phyloP scores from a whole-genome alignment of 306 rosid species.

The Rosa multiflora region DNA sequence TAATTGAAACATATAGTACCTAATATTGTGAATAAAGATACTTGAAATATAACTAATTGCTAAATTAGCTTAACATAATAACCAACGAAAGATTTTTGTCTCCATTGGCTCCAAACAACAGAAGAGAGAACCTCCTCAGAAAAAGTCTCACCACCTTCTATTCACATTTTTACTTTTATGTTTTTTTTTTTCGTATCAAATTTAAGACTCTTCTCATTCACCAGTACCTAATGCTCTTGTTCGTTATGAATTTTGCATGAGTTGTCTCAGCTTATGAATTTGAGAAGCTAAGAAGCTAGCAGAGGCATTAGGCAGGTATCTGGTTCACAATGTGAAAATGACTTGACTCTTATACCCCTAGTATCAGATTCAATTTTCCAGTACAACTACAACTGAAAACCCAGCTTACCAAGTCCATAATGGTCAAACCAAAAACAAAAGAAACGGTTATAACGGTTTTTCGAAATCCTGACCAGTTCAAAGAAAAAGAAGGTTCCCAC shows the following conservation, averaged over 20 bases:
- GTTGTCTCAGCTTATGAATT: background rate
- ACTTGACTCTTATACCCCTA: background rate
- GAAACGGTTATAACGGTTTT: conserved; percentile 14
- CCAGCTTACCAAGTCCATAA: background rate
- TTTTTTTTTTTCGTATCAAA: background rate
- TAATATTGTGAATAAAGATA: background rate
- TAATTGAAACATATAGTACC: background rate
- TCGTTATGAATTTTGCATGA: background rate
- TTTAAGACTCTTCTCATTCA: background rate
- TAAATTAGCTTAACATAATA: background rate
- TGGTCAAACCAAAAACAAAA: background rate
- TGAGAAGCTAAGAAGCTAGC: background rate
- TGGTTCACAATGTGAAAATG: background rate
- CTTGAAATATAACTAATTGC: background rate
- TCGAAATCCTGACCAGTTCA: conserved; percentile 14
- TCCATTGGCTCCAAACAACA: background rate
- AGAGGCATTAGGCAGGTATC: background rate
- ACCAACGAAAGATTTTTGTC: background rate
- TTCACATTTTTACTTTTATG: background rate
- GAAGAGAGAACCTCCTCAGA: background rate
- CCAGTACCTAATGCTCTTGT: background rate
- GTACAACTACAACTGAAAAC: no score
- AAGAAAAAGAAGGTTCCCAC: background rate
- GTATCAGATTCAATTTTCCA: background rate
- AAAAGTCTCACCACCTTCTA: background rate